Conservation (phyloP, 345 rosid species). For the Linum trigynum region DNA sequence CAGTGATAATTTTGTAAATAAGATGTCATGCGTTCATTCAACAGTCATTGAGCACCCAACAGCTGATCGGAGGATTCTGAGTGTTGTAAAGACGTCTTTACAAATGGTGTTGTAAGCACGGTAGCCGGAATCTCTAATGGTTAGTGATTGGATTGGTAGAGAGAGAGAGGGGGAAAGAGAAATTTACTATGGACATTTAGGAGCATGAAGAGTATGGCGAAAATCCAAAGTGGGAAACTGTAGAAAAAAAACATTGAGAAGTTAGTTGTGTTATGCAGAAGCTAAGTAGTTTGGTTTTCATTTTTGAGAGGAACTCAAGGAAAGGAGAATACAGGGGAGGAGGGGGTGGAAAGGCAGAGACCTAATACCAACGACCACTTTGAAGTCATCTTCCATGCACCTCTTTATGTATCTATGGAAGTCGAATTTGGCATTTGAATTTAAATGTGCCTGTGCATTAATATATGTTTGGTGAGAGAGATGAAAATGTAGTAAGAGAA, state of each 20-base stretch:
- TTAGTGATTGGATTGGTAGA: background rate
- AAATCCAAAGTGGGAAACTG: slow-evolving; percentile 45
- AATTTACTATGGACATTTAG: slow-evolving; percentile 37
- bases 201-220: slow-evolving; percentile 39
- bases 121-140: no score
- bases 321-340: no score
- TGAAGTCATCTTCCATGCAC: slow-evolving; percentile 60
- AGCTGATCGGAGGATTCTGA: background rate
- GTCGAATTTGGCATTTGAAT: slow-evolving; percentile 37
- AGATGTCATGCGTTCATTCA: no score
- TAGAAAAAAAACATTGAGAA: background rate
- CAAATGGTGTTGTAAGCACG: no score
- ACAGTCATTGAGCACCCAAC: background rate
- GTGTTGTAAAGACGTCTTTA: background rate
- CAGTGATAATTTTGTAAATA: no score
- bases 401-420: slow-evolving; percentile 54
- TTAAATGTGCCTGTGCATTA: slow-evolving; percentile 41
- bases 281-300: background rate
- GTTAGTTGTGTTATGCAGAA: background rate
- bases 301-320: no score
- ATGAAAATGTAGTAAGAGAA: background rate
- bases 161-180: background rate
- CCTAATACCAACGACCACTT: slow-evolving; percentile 57
- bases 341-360: slow-evolving; percentile 4
- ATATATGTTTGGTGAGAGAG: background rate